Percentiles rank a stretch among this genome's conserved stretches.
These are phyloP conservation scores for Suhomyces chickasaworum DNA, from an alignment of 1,139 yeast species.

Conservation along the genomic window DNA sequence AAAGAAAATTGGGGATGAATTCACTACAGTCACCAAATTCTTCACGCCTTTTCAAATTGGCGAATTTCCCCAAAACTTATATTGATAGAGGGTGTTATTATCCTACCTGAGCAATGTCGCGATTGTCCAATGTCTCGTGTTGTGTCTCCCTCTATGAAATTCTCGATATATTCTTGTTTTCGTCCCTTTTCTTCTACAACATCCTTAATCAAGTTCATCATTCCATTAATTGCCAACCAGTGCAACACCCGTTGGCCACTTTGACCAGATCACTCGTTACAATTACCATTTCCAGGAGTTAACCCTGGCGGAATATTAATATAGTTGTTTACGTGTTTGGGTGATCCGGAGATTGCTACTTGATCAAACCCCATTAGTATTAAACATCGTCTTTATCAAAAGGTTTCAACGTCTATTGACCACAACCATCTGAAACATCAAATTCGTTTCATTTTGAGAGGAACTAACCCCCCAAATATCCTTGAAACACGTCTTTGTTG, in stretches of 20 bases:
- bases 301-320: slow-evolving; percentile 1
- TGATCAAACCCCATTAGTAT: slow-evolving; percentile 1
- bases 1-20: too few species aligned
- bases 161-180: slow-evolving; percentile 7
- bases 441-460: neutral
- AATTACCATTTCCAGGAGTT: neutral
- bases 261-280: slow-evolving; percentile 1
- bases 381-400: neutral
- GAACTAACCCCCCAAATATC: neutral
- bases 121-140: slow-evolving; percentile 5
- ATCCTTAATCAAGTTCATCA: neutral
- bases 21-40: too few species aligned
- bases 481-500: neutral
- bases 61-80: neutral
- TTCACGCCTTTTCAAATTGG: neutral
- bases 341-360: slow-evolving; percentile 11
- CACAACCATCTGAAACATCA: neutral
- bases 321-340: slow-evolving; percentile 6
- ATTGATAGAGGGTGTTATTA: neutral
- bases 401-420: neutral
- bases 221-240: neutral
- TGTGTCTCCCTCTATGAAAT: slow-evolving; percentile 8
- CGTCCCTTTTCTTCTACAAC: slow-evolving; percentile 8
- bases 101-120: slow-evolving; percentile 2
- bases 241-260: neutral